Evolutionary conservation across 805 yeast genomes (phyloP).

Genomic region (Lipomyces chichibuensis): DNA sequence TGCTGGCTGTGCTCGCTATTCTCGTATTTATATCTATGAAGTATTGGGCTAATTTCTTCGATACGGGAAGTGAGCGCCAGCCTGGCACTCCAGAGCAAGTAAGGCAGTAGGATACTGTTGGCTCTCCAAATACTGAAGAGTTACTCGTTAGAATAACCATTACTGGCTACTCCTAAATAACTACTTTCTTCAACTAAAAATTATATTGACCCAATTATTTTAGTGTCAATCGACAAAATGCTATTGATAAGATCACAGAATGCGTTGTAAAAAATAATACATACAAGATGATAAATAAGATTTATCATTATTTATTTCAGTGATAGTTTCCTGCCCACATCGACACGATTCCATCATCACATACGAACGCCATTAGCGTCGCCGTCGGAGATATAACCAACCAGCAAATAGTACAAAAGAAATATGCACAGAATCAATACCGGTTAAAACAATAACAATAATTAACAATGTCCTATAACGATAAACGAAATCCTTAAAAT

Average conservation of each 20-base stretch:
- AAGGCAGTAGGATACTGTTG: not conserved
- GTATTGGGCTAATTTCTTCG: not conserved
- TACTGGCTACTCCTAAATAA: not conserved
- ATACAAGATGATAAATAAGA: not conserved
- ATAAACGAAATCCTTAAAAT: not conserved
- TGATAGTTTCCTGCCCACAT: not conserved
- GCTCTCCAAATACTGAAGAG: not conserved
- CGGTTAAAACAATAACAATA: not conserved
- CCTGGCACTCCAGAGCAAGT: not conserved
- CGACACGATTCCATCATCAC: not conserved
- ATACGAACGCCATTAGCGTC: not conserved
- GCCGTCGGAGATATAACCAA: not conserved
- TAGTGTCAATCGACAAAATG: not conserved
- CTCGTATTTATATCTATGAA: not conserved
- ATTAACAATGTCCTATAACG: not conserved
- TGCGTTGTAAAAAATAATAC: not conserved
- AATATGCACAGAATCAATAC: conserved; percentile 1
- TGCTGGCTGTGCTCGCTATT: not conserved
- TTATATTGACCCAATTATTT: not conserved
- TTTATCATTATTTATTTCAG: not conserved
- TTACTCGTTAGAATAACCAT: no score
- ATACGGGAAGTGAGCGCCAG: not conserved
- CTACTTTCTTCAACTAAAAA: not conserved
- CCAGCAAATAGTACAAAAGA: not conserved
- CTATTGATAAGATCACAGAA: not conserved